phyloP scores from a whole-genome alignment of 2,329 filamentous ascomycete species.

The Ophiosphaerella narmari region DNA sequence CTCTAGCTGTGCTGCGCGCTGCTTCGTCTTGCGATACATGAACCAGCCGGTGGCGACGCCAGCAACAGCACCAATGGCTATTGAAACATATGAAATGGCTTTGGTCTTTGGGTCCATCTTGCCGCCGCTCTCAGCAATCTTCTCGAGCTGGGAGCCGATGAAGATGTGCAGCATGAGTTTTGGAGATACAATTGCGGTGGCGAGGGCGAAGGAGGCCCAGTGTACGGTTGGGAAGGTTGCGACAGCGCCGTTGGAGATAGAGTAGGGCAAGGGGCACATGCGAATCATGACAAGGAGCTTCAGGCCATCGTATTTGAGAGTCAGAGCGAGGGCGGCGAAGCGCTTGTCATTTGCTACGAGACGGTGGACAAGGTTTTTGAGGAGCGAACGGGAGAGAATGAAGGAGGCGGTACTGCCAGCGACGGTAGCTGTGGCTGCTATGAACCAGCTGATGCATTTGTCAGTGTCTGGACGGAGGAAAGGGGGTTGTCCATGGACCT shows the following conservation, averaged over 20 bases:
- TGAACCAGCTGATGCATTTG: slow-evolving; percentile 70
- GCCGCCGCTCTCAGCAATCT: slow-evolving; percentile 80
- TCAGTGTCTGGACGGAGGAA: slow-evolving; percentile 36
- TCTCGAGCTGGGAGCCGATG: slow-evolving; percentile 81
- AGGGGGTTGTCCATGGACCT: slow-evolving; percentile 45
- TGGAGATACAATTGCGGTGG: slow-evolving; percentile 80
- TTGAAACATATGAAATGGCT: slow-evolving; percentile 81
- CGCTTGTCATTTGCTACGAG: slow-evolving; percentile 82
- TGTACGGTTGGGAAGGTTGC: slow-evolving; percentile 90
- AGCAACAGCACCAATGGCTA: slow-evolving; percentile 70
- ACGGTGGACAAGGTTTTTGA: slow-evolving; percentile 77
- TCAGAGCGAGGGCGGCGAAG: slow-evolving; percentile 86
- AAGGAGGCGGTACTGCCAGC: slow-evolving; percentile 80
- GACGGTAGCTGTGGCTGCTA: slow-evolving; percentile 78
- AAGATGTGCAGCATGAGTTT: slow-evolving; percentile 93
- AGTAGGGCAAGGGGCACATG: slow-evolving; percentile 90
- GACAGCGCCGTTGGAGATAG: slow-evolving; percentile 89
- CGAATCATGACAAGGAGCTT: slow-evolving; percentile 89
- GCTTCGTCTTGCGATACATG: slow-evolving; percentile 72
- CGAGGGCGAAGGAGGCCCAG: slow-evolving; percentile 74
- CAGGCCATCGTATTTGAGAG: slow-evolving; percentile 86
- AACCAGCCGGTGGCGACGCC: slow-evolving; percentile 79
- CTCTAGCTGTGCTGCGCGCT: slow-evolving; percentile 55
- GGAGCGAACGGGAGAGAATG: slow-evolving; percentile 75
- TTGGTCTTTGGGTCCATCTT: slow-evolving; percentile 81